Evolutionary conservation across 441 rosid species (phyloP).

Genomic region (Flueggea neowawraea): DNA sequence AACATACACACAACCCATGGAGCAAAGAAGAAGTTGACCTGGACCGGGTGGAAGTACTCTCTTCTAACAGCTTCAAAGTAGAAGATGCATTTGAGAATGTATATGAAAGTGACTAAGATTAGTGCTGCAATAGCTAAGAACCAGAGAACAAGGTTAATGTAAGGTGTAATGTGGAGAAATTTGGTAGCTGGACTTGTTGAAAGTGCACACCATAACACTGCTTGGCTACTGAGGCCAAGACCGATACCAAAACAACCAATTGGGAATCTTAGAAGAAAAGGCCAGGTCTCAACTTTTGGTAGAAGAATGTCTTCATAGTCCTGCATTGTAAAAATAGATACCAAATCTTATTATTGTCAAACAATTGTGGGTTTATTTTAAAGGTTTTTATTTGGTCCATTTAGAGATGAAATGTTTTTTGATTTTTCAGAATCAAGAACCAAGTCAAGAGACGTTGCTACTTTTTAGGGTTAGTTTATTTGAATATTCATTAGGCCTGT

Average conservation of each 20-base stretch:
- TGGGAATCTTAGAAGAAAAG: constrained; percentile 88
- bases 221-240: constrained; percentile 91
- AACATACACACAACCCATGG: constrained; percentile 98
- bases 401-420: no score
- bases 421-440: no score
- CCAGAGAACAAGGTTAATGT: constrained; percentile 71
- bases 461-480: no score
- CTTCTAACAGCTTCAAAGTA: constrained; percentile 87
- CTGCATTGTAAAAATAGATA: constrained; percentile 24
- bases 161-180: constrained; percentile 61
- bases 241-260: constrained; percentile 86
- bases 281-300: constrained; percentile 88
- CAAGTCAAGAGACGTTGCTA: no score
- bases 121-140: constrained; percentile 50
- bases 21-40: constrained; percentile 92
- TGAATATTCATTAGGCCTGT: no score
- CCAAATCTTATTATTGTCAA: no score
- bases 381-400: no score
- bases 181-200: constrained; percentile 70
- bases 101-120: constrained; percentile 54
- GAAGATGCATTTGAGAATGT: constrained; percentile 76
- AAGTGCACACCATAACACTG: constrained; percentile 73
- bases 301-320: constrained; percentile 84
- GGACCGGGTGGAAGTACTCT: constrained; percentile 82
- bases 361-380: no score